Base-by-base conservation (phyloP, 495 filamentous ascomycete species). In the Physcia stellaris region DNA sequence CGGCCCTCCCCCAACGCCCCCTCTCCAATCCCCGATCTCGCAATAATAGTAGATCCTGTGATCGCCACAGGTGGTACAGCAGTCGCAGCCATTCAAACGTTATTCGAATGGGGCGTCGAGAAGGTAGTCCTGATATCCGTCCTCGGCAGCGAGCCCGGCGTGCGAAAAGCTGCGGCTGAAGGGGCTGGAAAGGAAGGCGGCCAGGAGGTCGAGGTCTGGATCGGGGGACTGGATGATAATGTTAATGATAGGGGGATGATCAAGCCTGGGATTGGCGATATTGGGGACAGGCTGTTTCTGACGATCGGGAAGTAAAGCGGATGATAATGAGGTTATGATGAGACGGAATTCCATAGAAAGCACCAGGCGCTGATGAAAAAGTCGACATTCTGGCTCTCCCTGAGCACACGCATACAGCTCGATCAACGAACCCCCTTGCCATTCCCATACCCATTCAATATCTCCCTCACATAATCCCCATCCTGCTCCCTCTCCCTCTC, bases 41-140 rank as follows among this genome's bases (percentile, higher is more conserved):
- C 86, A 17, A 75, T 96, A 48, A 66, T 96, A 13, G 67, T 94
- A 1, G 88, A 96, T 57, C 88, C 88, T 2, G 73, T 96, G 42
- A 90, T 96, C 53, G 88, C 88, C 2, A 96, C 88, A 0, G 88
- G 88, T 5, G 86, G 83, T 0, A 96, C 88, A 0, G 79, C 82
- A 31, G 80, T 75, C 16, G 87, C 88, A 0, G 88, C 88, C 4
- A 93, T 96, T 48, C 79, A 88, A 51, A 80, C 86, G 2, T 63
- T 96, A 41, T 69, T 68, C 39, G 86, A 96, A 51, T 96, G 88
- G 88, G 88, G 88, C 9, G 81, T 84, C 11, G 66, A 77, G 60
- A 75, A 71, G 48, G 77, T 96, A 15, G 61, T 94, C 12, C 70
- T 93, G 37, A 57, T 93, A n/a, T 70, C 72, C 10, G 75, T 94